Base-by-base conservation (phyloP, 2,329 filamentous ascomycete genomes). In the Paecilomyces variotii region DNA sequence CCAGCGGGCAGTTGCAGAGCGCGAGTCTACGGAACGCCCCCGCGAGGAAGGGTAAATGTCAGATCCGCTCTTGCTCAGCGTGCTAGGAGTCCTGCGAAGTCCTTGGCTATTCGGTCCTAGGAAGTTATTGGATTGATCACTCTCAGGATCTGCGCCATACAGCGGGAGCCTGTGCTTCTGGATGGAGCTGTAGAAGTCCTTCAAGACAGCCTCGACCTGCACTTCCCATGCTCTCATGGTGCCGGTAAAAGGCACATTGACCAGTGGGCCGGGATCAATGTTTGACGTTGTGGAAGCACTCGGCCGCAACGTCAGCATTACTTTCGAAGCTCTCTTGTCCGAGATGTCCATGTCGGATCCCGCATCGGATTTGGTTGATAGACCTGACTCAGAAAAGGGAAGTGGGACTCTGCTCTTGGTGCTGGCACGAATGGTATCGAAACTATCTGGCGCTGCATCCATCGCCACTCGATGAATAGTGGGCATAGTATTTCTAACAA, bases 401-500 rank as follows among this genome's bases (percentile, higher is more conserved):
- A 59, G 57, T 68, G 72, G 10, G 63, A 62, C 53, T 63, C 39
- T 45, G n/a, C 19, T n/a, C 39, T 45, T 45, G 2, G 2, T 64
- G 30, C 69, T 68, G 24, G 54, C 56, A n/a, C 67, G 82, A 3
- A 83, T 77, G 2, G 83, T 79, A 34, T 87, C 82, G 62, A 88
- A 88, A 1, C 82, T 82, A 60, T 86, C 83, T 1, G 89, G 85
- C 0, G 81, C 84, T n/a, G 87, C 85, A 65, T 96, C 90, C 45
- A 82, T 79, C 9, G 91, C 82, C 11, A 90, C 87, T 54, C 91
- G 86, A 59, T 84, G 85, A 62, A 99, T 89, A 0, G 93, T 96
- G 0, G 89, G 88, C 80, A 97, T 87, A 3, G 94, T 97, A 70
- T 99, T 99, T 75, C 95, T 96, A 70, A 99, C 84, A 69, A 97